Percentiles rank a stretch among this genome's conserved stretches.
Evolutionary conservation across 345 rosid genomes (phyloP).

Genomic region (Erysimum cheiranthoides): DNA sequence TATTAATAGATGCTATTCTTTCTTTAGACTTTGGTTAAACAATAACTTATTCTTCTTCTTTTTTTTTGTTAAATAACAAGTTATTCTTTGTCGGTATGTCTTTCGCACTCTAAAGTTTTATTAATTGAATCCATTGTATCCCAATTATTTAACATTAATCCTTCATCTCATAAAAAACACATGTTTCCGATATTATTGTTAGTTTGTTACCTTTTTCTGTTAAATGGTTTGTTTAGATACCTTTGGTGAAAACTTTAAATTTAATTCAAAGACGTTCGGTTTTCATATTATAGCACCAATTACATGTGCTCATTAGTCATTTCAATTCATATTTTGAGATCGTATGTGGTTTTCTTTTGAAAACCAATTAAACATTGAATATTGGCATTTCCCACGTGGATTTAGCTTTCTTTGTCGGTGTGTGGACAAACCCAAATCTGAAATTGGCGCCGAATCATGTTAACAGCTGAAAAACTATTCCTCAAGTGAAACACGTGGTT

Average conservation of each 20-base stretch:
- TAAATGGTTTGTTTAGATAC: too few relatives aligned
- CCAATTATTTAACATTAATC: too few relatives aligned
- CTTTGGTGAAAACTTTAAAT: not conserved
- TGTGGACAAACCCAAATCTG: slow-evolving; percentile 4
- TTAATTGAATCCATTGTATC: too few relatives aligned
- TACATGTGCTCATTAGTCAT: slow-evolving; percentile 1
- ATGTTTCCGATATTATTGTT: too few relatives aligned
- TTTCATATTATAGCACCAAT: not conserved
- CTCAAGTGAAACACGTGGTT: not conserved
- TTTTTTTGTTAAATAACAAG: too few relatives aligned
- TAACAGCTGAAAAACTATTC: not conserved
- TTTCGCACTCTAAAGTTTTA: too few relatives aligned
- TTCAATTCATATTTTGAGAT: not conserved
- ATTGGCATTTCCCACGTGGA: slow-evolving; percentile 21
- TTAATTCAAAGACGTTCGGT: not conserved
- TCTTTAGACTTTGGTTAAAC: too few relatives aligned
- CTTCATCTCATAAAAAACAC: too few relatives aligned
- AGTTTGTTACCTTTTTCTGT: too few relatives aligned
- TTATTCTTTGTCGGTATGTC: not conserved
- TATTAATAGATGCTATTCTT: too few relatives aligned
- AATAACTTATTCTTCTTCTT: too few relatives aligned
- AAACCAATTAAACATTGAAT: slow-evolving; percentile 2
- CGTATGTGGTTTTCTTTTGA: slow-evolving; percentile 1
- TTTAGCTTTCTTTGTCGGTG: not conserved
- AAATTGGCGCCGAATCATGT: slow-evolving; percentile 14